These are phyloP conservation scores for Neurospora crassa DNA, from an alignment of 2,329 filamentous ascomycete species.

Conservation along the genomic window DNA sequence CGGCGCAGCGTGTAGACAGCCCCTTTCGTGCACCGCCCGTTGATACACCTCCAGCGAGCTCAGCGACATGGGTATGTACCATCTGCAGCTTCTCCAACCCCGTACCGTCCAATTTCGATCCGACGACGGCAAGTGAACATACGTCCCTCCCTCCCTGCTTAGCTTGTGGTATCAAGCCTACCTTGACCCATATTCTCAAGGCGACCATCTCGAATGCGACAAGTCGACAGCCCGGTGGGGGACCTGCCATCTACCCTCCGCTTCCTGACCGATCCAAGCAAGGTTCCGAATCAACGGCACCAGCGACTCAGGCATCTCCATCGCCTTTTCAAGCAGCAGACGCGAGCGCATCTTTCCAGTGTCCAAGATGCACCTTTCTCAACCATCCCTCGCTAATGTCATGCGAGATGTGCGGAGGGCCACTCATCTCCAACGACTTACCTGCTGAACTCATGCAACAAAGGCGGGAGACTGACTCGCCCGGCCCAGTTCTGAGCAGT, in stretches of 20 bases:
- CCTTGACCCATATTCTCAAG: conserved; percentile 72
- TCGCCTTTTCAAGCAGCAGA: conserved; percentile 17
- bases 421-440: conserved; percentile 49
- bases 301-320: background rate
- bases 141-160: conserved; percentile 80
- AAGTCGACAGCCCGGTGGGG: conserved; percentile 33
- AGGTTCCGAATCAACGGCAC: conserved; percentile 11
- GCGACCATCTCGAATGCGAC: conserved; percentile 71
- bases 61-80: conserved; percentile 86
- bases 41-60: conserved; percentile 40
- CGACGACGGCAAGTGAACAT: conserved; percentile 65
- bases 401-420: conserved; percentile 86
- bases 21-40: conserved; percentile 31
- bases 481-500: conserved; percentile 55
- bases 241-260: conserved; percentile 17
- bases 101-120: conserved; percentile 88
- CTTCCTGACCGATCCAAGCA: conserved; percentile 23
- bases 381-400: conserved; percentile 80
- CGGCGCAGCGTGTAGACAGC: conserved; percentile 33
- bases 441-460: conserved; percentile 29
- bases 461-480: conserved; percentile 57
- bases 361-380: conserved; percentile 83
- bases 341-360: conserved; percentile 44
- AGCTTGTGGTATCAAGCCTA: conserved; percentile 88
- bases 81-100: conserved; percentile 95